These are phyloP conservation scores for Kazachstania sp. DNA, from an alignment of 1,139 yeast genomes.

Conservation along the genomic window DNA sequence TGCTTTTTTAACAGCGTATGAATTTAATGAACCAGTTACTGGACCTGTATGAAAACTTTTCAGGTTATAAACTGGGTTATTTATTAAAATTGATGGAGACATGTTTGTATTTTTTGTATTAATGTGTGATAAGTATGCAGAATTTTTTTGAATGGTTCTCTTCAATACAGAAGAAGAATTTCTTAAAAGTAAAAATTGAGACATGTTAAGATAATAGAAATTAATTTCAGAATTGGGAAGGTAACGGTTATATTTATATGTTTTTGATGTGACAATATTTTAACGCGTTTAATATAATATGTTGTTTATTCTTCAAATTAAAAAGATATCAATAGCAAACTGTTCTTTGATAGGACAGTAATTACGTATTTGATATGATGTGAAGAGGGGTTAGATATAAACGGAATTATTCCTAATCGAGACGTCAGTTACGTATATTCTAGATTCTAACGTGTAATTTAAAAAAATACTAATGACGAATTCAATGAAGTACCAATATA, in stretches of 20 bases:
- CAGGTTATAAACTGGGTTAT: neutral
- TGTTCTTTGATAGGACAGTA: no score
- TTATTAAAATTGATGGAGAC: slow-evolving; percentile 7
- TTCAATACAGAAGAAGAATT: neutral
- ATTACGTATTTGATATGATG: neutral
- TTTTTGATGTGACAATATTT: neutral
- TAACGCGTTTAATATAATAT: neutral
- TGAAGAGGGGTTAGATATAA: neutral
- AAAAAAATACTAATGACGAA: no score
- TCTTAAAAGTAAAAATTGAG: neutral
- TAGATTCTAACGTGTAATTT: neutral
- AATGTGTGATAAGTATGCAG: neutral
- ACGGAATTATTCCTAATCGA: neutral
- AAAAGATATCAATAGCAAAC: no score
- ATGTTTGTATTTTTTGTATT: neutral
- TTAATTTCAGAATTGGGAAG: neutral
- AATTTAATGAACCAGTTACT: neutral
- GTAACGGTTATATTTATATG: neutral
- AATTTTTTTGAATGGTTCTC: neutral
- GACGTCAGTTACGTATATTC: neutral
- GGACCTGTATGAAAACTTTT: neutral
- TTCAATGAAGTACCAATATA: neutral
- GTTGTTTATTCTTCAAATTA: no score
- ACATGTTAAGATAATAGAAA: neutral
- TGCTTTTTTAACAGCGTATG: neutral